A percentile compares a stretch with the other conserved stretches of the same genome.
Evolutionary conservation across 108 stramenopile species (phyloP).

Genomic region (Pseudonitzschia pungens): DNA sequence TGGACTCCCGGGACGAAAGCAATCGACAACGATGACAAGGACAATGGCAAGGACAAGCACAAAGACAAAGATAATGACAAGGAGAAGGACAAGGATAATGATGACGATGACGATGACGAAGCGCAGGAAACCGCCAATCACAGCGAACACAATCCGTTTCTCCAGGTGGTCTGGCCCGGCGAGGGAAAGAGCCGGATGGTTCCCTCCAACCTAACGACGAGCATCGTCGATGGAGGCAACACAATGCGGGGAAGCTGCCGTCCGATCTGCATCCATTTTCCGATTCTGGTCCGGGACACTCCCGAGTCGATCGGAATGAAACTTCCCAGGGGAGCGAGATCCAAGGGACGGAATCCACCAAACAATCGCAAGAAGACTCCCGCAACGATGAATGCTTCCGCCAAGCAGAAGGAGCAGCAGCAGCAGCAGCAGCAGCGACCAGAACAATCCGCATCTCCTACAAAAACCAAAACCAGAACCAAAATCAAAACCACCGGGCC

Average conservation of each 20-base stretch:
- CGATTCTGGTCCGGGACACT: slow-evolving; percentile 50
- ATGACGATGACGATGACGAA: not conserved
- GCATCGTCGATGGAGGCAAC: not conserved
- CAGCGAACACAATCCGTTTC: not conserved
- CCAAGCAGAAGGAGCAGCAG: not conserved
- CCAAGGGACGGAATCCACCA: not conserved
- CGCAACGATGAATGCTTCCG: not conserved
- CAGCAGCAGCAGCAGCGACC: not conserved
- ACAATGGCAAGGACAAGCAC: not conserved
- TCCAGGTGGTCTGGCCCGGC: not conserved
- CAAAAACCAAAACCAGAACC: not conserved
- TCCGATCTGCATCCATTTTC: slow-evolving; percentile 12
- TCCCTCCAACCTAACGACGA: not conserved
- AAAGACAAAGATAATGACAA: not conserved
- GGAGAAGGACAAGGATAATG: not conserved
- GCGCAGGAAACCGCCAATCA: not conserved
- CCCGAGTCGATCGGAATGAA: slow-evolving; percentile 61
- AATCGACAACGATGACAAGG: too few relatives aligned
- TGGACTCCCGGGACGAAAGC: not conserved
- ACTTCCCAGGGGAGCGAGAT: slow-evolving; percentile 12
- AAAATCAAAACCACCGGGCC: not conserved
- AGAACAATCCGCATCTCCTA: not conserved
- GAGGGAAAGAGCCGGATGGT: not conserved
- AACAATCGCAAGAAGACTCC: not conserved
- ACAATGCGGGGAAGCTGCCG: not conserved